phyloP scores from a whole-genome alignment of 1,284 basidiomycete genomes.

The Phlebopus sp. region DNA sequence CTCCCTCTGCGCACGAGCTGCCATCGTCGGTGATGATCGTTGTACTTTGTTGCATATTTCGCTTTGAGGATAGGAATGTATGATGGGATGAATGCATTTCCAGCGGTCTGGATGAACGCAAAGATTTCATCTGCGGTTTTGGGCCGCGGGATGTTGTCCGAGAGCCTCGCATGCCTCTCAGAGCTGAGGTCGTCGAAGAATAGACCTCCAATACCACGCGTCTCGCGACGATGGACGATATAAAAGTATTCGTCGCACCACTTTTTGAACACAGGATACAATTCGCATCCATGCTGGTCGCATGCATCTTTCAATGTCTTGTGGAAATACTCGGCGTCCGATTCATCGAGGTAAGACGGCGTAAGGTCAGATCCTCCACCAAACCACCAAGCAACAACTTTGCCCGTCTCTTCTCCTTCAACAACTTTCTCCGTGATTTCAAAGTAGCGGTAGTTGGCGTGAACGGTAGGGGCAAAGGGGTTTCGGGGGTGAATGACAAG shows the following conservation, averaged over 20 bases:
- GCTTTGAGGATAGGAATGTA: slow-evolving; percentile 81
- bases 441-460: slow-evolving; percentile 98
- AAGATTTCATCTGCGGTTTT: slow-evolving; percentile 69
- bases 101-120: slow-evolving; percentile 66
- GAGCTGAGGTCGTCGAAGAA: slow-evolving; percentile 92
- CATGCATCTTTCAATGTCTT: slow-evolving; percentile 74
- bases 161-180: slow-evolving; percentile 55
- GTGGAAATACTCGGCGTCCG: slow-evolving; percentile 91
- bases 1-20: slow-evolving; percentile 86
- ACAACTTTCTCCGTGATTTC: slow-evolving; percentile 67
- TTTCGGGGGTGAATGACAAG: slow-evolving; percentile 94
- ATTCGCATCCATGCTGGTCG: slow-evolving; percentile 64
- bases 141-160: slow-evolving; percentile 49
- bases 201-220: slow-evolving; percentile 90
- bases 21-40: slow-evolving; percentile 77
- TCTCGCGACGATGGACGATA: slow-evolving; percentile 89
- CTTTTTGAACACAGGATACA: slow-evolving; percentile 85
- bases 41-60: slow-evolving; percentile 54
- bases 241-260: slow-evolving; percentile 99
- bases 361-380: slow-evolving; percentile 97
- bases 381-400: slow-evolving; percentile 94
- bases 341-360: slow-evolving; percentile 88
- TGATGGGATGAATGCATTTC: slow-evolving; percentile 81
- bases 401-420: slow-evolving; percentile 33
- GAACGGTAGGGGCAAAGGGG: slow-evolving; percentile 89